A percentile compares a stretch with the other conserved stretches of the same genome.
Evolutionary conservation across 2,329 filamentous ascomycete genomes (phyloP).

Genomic region (Ophiocordyceps camponoti-floridani): DNA sequence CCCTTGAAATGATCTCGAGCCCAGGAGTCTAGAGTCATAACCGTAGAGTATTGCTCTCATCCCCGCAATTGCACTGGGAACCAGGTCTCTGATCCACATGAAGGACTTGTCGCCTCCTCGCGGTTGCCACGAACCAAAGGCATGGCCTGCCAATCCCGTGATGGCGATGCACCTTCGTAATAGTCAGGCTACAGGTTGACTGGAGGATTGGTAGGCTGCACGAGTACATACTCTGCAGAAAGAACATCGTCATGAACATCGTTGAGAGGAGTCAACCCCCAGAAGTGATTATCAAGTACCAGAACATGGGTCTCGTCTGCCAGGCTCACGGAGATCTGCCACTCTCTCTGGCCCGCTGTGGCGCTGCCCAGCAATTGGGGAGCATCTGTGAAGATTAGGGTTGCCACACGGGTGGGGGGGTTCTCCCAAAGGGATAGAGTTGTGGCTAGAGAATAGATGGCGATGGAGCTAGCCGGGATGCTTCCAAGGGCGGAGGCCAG

Average conservation of each 20-base stretch:
- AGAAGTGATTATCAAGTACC: neutral
- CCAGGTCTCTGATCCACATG: neutral
- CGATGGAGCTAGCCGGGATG: neutral
- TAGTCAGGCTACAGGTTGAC: neutral
- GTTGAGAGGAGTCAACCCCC: neutral
- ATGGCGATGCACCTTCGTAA: neutral
- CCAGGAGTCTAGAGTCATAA: neutral
- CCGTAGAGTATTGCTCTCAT: neutral
- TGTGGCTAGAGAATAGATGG: neutral
- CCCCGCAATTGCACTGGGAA: neutral
- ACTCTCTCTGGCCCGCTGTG: neutral
- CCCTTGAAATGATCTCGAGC: neutral
- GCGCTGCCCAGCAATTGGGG: neutral
- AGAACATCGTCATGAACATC: neutral
- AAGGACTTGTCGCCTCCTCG: slow-evolving; percentile 3
- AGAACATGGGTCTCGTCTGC: neutral
- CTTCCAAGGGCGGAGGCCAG: neutral
- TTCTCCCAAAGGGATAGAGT: neutral
- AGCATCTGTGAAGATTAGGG: neutral
- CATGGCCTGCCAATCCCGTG: neutral
- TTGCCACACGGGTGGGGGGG: neutral
- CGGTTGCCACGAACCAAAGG: neutral
- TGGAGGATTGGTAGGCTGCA: too few species aligned
- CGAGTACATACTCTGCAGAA: neutral
- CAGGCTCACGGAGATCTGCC: neutral